Evolutionary conservation across 257 asterid species (phyloP).

Genomic region (Anisodus tanguticus): DNA sequence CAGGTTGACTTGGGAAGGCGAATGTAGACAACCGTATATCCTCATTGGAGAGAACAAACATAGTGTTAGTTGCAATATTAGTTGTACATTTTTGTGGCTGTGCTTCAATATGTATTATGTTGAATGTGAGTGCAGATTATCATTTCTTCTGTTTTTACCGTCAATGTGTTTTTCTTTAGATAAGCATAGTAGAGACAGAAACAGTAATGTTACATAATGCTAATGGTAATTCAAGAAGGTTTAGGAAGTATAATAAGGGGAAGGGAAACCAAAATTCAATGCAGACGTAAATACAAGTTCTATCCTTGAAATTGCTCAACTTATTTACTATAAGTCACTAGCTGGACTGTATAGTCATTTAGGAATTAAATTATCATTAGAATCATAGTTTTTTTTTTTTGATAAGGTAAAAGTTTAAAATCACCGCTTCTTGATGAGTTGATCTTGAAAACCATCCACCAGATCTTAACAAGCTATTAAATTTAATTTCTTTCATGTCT

Average conservation of each 20-base stretch:
- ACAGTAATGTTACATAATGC: neutral
- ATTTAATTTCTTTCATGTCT: neutral
- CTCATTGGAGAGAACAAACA: neutral
- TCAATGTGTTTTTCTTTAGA: neutral
- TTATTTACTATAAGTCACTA: neutral
- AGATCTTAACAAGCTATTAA: neutral
- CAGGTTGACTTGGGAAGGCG: slow-evolving; percentile 7
- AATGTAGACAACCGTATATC: slow-evolving; percentile 5
- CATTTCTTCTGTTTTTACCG: neutral
- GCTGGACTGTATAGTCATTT: neutral
- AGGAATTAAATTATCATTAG: slow-evolving; percentile 5
- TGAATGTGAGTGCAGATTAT: neutral
- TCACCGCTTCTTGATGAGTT: neutral
- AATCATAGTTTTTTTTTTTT: neutral
- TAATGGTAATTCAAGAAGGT: neutral
- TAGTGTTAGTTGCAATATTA: neutral
- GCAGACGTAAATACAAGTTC: neutral
- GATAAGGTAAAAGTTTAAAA: too few species aligned
- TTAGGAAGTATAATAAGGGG: neutral
- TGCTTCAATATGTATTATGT: slow-evolving; percentile 9
- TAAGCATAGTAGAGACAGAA: neutral
- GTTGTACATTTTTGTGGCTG: slow-evolving; percentile 1
- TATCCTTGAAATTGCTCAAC: neutral
- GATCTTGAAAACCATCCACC: slow-evolving; percentile 18
- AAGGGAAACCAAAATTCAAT: neutral